Percentiles rank a stretch among this genome's conserved stretches.
Conservation (phyloP, 352 stramenopile genomes). For the Pythium phragmiticola region DNA sequence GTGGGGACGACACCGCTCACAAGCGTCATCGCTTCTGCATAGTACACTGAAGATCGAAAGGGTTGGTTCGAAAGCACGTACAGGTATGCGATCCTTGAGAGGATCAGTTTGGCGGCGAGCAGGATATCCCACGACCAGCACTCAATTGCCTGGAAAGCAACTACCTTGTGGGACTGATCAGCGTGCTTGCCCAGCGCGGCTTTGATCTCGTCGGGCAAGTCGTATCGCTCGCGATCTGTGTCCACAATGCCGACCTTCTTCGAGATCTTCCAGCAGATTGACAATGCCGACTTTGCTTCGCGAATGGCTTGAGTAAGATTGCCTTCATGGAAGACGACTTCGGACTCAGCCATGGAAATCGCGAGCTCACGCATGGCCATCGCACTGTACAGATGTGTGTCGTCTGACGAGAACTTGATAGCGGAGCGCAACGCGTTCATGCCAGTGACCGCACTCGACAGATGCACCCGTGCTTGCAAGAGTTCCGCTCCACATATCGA, state of each 20-base stretch:
- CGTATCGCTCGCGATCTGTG: conserved; percentile 25
- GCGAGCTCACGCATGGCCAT: conserved; percentile 50
- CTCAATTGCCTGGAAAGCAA: conserved; percentile 66
- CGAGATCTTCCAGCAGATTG: conserved; percentile 66
- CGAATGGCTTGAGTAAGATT: conserved; percentile 38
- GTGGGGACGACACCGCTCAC: conserved; percentile 55
- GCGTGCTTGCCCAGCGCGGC: conserved; percentile 19
- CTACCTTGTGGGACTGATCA: conserved; percentile 23
- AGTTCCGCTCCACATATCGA: neutral
- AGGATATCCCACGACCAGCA: conserved; percentile 75
- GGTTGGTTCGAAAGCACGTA: conserved; percentile 50
- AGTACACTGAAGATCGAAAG: conserved; percentile 60
- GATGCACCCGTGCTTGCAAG: conserved; percentile 10
- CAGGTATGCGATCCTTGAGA: conserved; percentile 64
- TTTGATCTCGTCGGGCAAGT: conserved; percentile 43
- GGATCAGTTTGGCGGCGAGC: conserved; percentile 46
- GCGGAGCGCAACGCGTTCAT: conserved; percentile 12
- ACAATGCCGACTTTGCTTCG: conserved; percentile 58
- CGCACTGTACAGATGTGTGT: conserved; percentile 17
- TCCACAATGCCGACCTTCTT: conserved; percentile 37
- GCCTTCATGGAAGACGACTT: conserved; percentile 56
- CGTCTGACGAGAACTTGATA: conserved; percentile 14
- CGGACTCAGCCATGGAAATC: conserved; percentile 46
- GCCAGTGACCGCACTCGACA: neutral
- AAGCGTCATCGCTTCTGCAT: conserved; percentile 66